These are phyloP conservation scores for Scheffersomyces illinoinensis DNA, from an alignment of 1,139 yeast genomes.

Conservation along the genomic window DNA sequence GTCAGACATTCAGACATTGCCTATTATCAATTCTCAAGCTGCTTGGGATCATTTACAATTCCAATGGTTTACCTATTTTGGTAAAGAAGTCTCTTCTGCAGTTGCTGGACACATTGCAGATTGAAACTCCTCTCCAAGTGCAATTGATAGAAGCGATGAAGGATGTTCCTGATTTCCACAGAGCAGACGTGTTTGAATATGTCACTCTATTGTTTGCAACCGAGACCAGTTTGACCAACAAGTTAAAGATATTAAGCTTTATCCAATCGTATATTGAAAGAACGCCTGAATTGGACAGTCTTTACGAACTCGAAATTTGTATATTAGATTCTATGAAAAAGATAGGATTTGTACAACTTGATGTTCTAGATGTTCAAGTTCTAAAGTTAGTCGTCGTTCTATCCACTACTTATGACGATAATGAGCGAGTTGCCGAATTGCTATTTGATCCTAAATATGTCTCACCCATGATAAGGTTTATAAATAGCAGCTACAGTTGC, in stretches of 20 bases:
- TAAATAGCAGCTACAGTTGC: not conserved
- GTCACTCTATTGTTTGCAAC: not conserved
- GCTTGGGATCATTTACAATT: not conserved
- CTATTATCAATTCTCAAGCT: not conserved
- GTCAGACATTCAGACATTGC: not conserved
- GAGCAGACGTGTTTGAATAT: not conserved
- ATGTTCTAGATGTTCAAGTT: slow-evolving; percentile 2
- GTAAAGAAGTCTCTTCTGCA: not conserved
- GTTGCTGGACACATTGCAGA: not conserved
- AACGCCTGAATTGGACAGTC: not conserved
- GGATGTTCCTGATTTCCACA: not conserved
- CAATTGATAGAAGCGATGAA: not conserved
- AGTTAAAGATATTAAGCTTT: not conserved
- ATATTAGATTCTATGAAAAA: not conserved
- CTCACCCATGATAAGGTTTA: not conserved
- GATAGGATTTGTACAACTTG: not conserved
- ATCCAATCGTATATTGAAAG: not conserved
- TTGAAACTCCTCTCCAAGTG: slow-evolving; percentile 6
- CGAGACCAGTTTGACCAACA: not conserved
- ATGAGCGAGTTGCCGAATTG: not conserved
- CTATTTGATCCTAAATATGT: not conserved
- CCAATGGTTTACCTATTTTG: not conserved
- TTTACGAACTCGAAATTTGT: not conserved
- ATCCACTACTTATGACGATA: slow-evolving; percentile 7
- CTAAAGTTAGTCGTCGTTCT: slow-evolving; percentile 6